Evolutionary conservation across 2,329 filamentous ascomycete genomes (phyloP), one percentile per base, ranked within the genome.

Genomic region (Neofusicoccum cordaticola): DNA sequence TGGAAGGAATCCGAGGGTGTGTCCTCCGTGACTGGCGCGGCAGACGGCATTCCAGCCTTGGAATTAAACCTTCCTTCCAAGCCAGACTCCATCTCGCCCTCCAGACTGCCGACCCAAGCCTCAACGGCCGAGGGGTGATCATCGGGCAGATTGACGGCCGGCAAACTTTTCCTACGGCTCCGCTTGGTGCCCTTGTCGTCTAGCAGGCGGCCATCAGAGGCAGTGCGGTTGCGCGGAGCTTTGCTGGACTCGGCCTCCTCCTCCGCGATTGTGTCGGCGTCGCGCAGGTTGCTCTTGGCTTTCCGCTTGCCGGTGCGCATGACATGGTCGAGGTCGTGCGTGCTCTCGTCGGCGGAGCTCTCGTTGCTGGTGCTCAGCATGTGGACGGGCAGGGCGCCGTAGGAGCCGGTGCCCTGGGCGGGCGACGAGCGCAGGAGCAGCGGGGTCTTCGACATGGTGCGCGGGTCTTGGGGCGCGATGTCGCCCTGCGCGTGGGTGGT

Each of bases 341-440:
- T 63, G 34, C 76, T 74, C 22, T 78, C 76, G 52, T 74, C 71
- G 57, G 71, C 71, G 4, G 71, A 68, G 66, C 71, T 74, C 58
- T 74, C 73, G 65, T 74, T 78, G 66, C 70, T 74, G 61, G 74
- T 74, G 65, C 75, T 78, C 66, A 77, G 63, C 31, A 73, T 79
- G 42, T 80, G 73, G 47, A 83, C 70, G 4, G 84, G 85, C 22
- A 85, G 80, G 4, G 84, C 85, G 63, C 86, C 86, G 73, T 88
- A 88, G 15, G 85, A 87, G 22, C 84, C 84, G 41, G 84, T 86
- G 64, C 85, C 86, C 72, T 85, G 82, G 39, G 84, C 84, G 48
- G 86, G 85, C 68, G 85, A 85, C 57, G 85, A 85, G 66, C 85
- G 83, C 73, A 86, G 76, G 62, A 89, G 78, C 65, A 88, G 81